Evolutionary conservation across 2,329 filamentous ascomycete species (phyloP).

Genomic region (Penicillium sp.): DNA sequence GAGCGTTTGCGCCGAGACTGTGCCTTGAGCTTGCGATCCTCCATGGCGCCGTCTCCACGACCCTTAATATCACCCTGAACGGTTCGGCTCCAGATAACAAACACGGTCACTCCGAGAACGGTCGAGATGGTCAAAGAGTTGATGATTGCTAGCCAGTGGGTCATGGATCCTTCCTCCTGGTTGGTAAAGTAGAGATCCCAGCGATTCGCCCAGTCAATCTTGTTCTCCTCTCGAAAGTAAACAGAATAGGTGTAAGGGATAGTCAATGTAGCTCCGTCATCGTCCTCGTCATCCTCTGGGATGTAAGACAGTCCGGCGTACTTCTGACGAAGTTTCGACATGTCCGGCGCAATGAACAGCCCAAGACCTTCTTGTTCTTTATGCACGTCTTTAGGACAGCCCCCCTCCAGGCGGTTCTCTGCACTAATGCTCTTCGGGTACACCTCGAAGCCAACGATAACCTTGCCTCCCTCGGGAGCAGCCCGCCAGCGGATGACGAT

Average conservation of each 20-base stretch:
- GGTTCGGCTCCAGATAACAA: conserved; percentile 79
- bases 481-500: conserved; percentile 78
- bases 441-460: conserved; percentile 87
- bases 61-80: conserved; percentile 78
- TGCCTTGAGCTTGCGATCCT: conserved; percentile 67
- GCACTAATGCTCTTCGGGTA: conserved; percentile 81
- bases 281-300: conserved; percentile 59
- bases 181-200: conserved; percentile 93
- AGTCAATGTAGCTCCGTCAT: conserved; percentile 68
- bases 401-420: conserved; percentile 63
- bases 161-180: conserved; percentile 77
- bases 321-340: conserved; percentile 58
- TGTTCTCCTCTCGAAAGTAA: conserved; percentile 82
- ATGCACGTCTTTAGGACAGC: conserved; percentile 71
- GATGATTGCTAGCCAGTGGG: conserved; percentile 86
- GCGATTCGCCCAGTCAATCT: conserved; percentile 78
- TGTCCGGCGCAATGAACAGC: conserved; percentile 68
- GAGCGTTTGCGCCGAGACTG: conserved; percentile 38
- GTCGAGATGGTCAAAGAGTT: conserved; percentile 85
- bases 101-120: conserved; percentile 75
- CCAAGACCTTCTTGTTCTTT: conserved; percentile 68
- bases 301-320: conserved; percentile 65
- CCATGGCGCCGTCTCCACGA: conserved; percentile 67
- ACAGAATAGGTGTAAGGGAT: conserved; percentile 89
- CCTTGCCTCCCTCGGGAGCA: conserved; percentile 73